These are phyloP conservation scores for Penicillium crystallinum DNA, from an alignment of 495 filamentous ascomycete species.

Conservation along the genomic window DNA sequence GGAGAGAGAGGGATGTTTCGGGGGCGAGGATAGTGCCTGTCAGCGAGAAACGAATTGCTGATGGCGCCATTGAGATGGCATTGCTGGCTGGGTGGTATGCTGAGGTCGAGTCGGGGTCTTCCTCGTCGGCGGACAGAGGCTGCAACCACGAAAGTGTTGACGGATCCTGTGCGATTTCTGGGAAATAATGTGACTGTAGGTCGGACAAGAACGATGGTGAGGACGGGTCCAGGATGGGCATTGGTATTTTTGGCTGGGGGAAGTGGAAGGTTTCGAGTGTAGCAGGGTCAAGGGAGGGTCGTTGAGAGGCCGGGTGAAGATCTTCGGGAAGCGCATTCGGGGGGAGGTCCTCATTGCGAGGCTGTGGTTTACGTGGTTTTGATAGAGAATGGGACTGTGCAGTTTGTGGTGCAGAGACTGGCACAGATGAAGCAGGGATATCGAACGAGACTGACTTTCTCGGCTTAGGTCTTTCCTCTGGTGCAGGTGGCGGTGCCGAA, in stretches of 20 bases:
- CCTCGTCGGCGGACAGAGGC: constrained; percentile 55
- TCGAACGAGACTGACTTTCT: constrained; percentile 34
- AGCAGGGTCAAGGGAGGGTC: constrained; percentile 38
- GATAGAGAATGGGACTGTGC: constrained; percentile 1
- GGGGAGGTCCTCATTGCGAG: constrained; percentile 33
- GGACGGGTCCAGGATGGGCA: constrained; percentile 73
- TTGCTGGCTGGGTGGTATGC: constrained; percentile 73
- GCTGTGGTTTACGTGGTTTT: constrained; percentile 1
- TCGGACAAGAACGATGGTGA: constrained; percentile 76
- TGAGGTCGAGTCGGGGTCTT: constrained; percentile 45
- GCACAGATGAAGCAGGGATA: constrained; percentile 8
- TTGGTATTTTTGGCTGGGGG: constrained; percentile 32
- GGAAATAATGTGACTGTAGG: constrained; percentile 90
- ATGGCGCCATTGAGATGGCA: constrained; percentile 59
- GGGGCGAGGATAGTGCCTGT: constrained; percentile 72
- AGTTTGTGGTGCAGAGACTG: background rate
- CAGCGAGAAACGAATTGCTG: constrained; percentile 84
- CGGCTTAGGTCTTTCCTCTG: constrained; percentile 8
- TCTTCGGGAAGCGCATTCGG: constrained; percentile 31
- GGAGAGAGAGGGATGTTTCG: constrained; percentile 61
- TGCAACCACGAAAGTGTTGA: constrained; percentile 86
- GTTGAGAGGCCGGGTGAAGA: constrained; percentile 39
- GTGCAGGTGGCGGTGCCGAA: background rate
- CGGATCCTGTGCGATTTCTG: constrained; percentile 75
- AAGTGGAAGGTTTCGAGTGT: constrained; percentile 58